phyloP scores from a whole-genome alignment of 179 eudicot genomes.

The Actinidia polygama region DNA sequence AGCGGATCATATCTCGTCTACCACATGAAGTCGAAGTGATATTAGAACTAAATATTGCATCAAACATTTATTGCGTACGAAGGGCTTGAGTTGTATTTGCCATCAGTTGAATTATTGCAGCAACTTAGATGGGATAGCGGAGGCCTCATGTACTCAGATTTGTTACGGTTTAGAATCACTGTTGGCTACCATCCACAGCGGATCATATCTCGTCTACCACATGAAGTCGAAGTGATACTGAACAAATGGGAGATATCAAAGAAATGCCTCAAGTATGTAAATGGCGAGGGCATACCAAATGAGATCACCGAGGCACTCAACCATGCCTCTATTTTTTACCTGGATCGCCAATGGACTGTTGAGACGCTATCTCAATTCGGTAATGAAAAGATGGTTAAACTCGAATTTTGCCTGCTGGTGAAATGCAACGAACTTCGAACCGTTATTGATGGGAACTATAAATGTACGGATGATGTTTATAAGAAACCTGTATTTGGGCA shows the following conservation, averaged over 20 bases:
- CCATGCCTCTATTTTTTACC: not conserved
- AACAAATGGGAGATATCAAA: not conserved
- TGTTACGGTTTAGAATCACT: not conserved
- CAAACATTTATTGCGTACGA: no score
- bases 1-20: not conserved
- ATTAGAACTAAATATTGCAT: no score
- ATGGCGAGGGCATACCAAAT: not conserved
- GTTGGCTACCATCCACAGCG: not conserved
- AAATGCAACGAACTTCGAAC: constrained; percentile 18
- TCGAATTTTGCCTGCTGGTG: constrained; percentile 19
- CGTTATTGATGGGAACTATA: not conserved
- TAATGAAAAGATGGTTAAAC: not conserved
- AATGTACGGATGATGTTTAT: not conserved
- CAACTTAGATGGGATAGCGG: not conserved
- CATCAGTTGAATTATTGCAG: not conserved
- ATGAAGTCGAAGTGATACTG: not conserved
- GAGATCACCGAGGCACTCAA: not conserved
- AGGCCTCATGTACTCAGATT: no score
- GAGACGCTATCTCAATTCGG: constrained; percentile 17
- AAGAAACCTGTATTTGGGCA: not conserved
- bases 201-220: not conserved
- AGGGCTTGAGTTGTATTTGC: not conserved
- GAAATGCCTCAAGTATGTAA: constrained; percentile 16
- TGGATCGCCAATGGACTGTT: constrained; percentile 20
- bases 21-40: no score